These are phyloP conservation scores for Solanum hybrid DNA, from an alignment of 305 asterid species.

Conservation along the genomic window DNA sequence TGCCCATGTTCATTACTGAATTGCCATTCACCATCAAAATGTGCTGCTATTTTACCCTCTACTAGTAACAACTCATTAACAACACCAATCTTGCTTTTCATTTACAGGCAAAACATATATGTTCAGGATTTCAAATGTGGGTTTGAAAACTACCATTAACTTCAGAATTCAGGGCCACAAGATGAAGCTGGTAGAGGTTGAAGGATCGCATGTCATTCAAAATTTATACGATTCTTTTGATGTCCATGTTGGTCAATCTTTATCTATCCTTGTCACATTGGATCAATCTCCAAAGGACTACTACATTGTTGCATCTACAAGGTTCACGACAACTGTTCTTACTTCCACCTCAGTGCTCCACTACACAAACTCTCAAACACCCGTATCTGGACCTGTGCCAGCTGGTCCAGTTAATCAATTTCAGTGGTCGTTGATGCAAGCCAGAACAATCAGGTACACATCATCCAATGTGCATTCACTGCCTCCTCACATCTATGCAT, in stretches of 20 bases:
- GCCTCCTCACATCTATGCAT: not conserved
- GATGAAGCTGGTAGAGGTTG: slow-evolving; percentile 87
- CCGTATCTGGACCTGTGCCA: slow-evolving; percentile 72
- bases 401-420: slow-evolving; percentile 41
- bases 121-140: slow-evolving; percentile 83
- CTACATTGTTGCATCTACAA: slow-evolving; percentile 70
- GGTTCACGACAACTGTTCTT: slow-evolving; percentile 46
- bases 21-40: not conserved
- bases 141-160: slow-evolving; percentile 57
- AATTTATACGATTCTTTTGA: slow-evolving; percentile 64
- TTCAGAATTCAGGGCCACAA: slow-evolving; percentile 89
- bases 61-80: not conserved
- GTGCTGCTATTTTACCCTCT: not conserved
- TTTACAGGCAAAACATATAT: slow-evolving; percentile 78
- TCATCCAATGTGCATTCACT: not conserved
- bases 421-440: slow-evolving; percentile 74
- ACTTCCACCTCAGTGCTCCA: slow-evolving; percentile 48
- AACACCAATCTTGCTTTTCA: not conserved
- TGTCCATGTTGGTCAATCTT: slow-evolving; percentile 78
- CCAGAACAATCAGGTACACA: slow-evolving; percentile 62
- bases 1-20: not conserved
- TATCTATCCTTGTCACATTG: slow-evolving; percentile 60
- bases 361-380: slow-evolving; percentile 48
- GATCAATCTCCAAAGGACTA: slow-evolving; percentile 74
- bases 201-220: slow-evolving; percentile 87